phyloP scores from a whole-genome alignment of 2,329 filamentous ascomycete genomes.

The Xylariaceae sp. region DNA sequence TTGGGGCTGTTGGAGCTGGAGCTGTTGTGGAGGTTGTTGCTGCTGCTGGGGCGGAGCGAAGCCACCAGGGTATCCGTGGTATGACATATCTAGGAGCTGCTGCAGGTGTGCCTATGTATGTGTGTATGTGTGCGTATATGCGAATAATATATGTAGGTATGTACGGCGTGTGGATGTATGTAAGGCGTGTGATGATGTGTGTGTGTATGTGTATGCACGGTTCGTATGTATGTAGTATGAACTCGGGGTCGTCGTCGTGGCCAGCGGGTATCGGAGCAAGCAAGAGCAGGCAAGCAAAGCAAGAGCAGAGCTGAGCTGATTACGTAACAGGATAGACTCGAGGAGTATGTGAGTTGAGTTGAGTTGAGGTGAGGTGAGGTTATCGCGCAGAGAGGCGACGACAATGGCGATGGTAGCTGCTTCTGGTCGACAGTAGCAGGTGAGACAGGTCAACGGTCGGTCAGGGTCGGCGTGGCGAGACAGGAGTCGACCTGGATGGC shows the following conservation, averaged over 20 bases:
- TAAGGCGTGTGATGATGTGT: too few relatives aligned
- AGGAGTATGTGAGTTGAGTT: too few relatives aligned
- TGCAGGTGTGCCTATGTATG: slow-evolving; percentile 7
- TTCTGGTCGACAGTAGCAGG: too few relatives aligned
- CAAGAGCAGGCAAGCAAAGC: not conserved
- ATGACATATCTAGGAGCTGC: slow-evolving; percentile 27
- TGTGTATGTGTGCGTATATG: slow-evolving; percentile 1
- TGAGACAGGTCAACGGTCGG: not conserved
- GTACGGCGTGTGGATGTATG: too few relatives aligned
- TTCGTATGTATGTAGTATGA: too few relatives aligned
- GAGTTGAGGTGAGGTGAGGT: too few relatives aligned
- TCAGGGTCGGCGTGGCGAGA: slow-evolving; percentile 10
- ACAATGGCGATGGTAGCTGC: not conserved
- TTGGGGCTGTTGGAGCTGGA: slow-evolving; percentile 27
- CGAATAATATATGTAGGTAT: not conserved
- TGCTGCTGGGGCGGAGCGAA: slow-evolving; percentile 33
- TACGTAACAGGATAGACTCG: too few relatives aligned
- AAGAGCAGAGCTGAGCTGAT: too few relatives aligned
- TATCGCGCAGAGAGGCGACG: slow-evolving; percentile 9
- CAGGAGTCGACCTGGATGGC: slow-evolving; percentile 9
- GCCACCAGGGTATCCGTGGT: slow-evolving; percentile 32
- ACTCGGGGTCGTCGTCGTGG: slow-evolving; percentile 1
- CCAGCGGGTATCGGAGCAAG: slow-evolving; percentile 5
- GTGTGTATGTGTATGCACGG: too few relatives aligned
- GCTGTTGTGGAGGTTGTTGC: slow-evolving; percentile 24